phyloP scores from a whole-genome alignment of 176 grass and related monocot species.

The Pontederia crassipes region DNA sequence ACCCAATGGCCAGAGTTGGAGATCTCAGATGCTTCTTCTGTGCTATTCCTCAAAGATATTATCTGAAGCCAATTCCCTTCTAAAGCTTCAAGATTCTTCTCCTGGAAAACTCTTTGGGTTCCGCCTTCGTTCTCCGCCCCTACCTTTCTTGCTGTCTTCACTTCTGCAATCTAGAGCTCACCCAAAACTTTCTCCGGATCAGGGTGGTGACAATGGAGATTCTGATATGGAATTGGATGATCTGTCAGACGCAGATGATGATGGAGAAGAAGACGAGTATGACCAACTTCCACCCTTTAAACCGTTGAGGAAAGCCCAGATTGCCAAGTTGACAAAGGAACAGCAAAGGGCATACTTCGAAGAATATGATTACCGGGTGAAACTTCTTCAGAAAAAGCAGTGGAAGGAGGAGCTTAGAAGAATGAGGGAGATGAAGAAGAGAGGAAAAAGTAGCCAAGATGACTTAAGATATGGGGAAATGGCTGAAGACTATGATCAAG shows the following conservation, averaged over 20 bases:
- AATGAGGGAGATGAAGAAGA: conserved; percentile 48
- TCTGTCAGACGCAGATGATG: conserved; percentile 35
- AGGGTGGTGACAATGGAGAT: conserved; percentile 27
- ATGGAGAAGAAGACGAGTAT: conserved; percentile 54
- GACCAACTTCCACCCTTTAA: conserved; percentile 79
- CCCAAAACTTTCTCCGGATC: conserved; percentile 34
- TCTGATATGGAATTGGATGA: conserved; percentile 46
- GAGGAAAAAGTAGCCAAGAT: conserved; percentile 16
- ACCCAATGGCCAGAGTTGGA: conserved; percentile 82
- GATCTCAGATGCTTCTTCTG: conserved; percentile 54
- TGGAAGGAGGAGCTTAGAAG: conserved; percentile 52
- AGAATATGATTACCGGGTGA: conserved; percentile 70
- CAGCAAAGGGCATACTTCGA: conserved; percentile 74
- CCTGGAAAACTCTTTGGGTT: conserved; percentile 38
- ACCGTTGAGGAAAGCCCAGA: conserved; percentile 71
- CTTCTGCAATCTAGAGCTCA: conserved; percentile 69
- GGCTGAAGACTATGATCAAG: conserved; percentile 35
- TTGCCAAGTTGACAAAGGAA: conserved; percentile 73
- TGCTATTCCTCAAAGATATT: conserved; percentile 78
- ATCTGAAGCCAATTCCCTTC: conserved; percentile 50
- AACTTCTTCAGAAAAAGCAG: conserved; percentile 81
- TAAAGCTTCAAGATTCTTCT: conserved; percentile 26
- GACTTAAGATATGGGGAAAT: conserved; percentile 22
- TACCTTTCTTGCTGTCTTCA: conserved; percentile 69
- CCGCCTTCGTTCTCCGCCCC: conserved; percentile 33